Base-by-base conservation (phyloP, 306 rosid genomes). In the Inga oerstediana region DNA sequence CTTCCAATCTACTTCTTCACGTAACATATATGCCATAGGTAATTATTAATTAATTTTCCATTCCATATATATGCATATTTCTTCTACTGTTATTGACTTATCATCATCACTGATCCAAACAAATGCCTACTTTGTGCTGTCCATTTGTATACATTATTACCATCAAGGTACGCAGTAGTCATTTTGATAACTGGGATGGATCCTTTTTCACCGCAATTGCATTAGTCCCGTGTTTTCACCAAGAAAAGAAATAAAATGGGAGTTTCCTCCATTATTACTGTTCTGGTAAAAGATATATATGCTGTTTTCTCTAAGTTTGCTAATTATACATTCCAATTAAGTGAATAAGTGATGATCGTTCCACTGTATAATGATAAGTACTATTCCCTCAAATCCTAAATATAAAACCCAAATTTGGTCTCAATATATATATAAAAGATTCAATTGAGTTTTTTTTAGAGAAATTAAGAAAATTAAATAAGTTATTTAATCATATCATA, bases 11-110 rank as follows among this genome's bases (percentile, higher is more conserved):
- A 27, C 43, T 39, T 37, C 67, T 16, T 19, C 81, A 67, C 39
- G 54, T 54, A 62, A 74, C 88, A 51, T 79, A 51, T 79, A 64
- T 75, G 46, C 45, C 43, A 75, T 75, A 75, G 78, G 78, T 75
- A 74, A 44, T 72, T 71, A 22, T 24, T 72, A 14, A 45, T 72
- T 72, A 49, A 11, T 49, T 49, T 16, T 22, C 76, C 76, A 15
- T 30, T 65, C 39, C 39, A 32, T 22, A 24, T 44, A 72, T 10
- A 17, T 43, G 32, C n/a, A 72, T 72, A 72, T 72, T 39, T 39
- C 43, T 19, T 70, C 67, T 61, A 10, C 67, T 22, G 13, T 61
- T 61, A 61, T 61, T 10, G 13, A 61, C 65, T 58, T 39, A 39
- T 22, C 65, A 58, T 58, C 32, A 22, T 61, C 67, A 10, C 15